Evolutionary conservation across 805 yeast genomes (phyloP).

Genomic region (Gaillardinia entomophila): DNA sequence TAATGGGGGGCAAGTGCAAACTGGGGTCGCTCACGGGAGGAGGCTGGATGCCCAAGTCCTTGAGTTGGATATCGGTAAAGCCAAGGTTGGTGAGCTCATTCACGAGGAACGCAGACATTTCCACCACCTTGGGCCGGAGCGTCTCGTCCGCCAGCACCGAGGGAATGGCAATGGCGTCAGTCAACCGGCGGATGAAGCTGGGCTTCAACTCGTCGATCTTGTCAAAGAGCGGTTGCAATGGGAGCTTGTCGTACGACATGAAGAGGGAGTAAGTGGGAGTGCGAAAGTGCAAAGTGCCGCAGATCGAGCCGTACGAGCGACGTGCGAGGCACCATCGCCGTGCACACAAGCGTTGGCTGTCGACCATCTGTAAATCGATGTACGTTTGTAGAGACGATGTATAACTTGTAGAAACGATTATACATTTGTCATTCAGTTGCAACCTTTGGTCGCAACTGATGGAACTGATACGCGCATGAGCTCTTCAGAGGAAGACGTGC

Average conservation of each 20-base stretch:
- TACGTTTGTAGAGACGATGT: too few species aligned
- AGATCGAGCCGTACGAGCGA: background rate
- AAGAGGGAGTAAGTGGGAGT: conserved; percentile 3
- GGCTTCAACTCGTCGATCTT: conserved; percentile 75
- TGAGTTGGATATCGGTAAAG: conserved; percentile 74
- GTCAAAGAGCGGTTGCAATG: conserved; percentile 42
- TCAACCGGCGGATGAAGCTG: conserved; percentile 62
- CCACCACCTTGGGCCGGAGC: conserved; percentile 82
- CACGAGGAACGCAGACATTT: conserved; percentile 80
- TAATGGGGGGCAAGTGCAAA: conserved; percentile 86
- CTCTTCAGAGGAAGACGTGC: too few species aligned
- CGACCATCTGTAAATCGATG: too few species aligned
- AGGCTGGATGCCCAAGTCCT: conserved; percentile 83
- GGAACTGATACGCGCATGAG: too few species aligned
- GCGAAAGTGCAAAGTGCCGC: background rate
- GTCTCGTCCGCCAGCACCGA: conserved; percentile 91
- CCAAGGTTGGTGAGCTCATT: conserved; percentile 67
- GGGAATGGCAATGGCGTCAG: conserved; percentile 87
- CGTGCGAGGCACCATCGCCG: background rate
- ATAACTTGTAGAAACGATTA: too few species aligned
- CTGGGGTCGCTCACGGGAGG: conserved; percentile 72
- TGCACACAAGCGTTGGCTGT: conserved; percentile 2
- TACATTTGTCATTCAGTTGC: background rate
- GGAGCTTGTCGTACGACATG: conserved; percentile 36
- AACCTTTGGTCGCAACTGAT: background rate